Percentiles rank a stretch among this genome's conserved stretches.
These are phyloP conservation scores for Lagenaria siceraria DNA, from an alignment of 306 rosid species.

Conservation along the genomic window DNA sequence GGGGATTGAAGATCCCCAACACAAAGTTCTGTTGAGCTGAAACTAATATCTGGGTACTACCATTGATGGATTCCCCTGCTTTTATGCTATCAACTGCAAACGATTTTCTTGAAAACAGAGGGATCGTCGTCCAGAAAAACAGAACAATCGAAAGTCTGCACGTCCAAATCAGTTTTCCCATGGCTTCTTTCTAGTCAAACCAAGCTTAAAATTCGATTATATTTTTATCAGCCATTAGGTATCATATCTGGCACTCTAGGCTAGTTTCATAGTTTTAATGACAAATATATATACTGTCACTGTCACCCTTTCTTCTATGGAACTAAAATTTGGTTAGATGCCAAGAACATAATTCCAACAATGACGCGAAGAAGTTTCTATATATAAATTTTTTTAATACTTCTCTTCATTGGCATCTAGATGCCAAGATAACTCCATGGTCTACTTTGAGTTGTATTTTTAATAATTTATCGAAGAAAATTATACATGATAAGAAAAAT, in stretches of 20 bases:
- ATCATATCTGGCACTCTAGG: not conserved
- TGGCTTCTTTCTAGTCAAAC: not conserved
- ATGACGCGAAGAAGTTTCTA: not conserved
- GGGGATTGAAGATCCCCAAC: constrained; percentile 29
- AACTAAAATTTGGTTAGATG: not conserved
- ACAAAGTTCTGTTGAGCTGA: constrained; percentile 32
- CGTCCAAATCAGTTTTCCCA: not conserved
- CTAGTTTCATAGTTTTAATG: no score
- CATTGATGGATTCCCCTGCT: constrained; percentile 22
- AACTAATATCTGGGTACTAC: constrained; percentile 19
- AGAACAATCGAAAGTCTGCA: constrained; percentile 11
- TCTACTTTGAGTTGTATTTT: no score
- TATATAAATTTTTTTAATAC: no score
- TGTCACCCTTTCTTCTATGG: not conserved
- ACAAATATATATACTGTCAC: not conserved
- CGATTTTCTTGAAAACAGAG: constrained; percentile 10
- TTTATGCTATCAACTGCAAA: constrained; percentile 18
- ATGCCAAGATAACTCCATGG: no score
- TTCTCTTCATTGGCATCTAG: no score
- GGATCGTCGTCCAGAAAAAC: constrained; percentile 4
- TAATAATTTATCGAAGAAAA: no score
- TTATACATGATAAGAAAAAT: no score
- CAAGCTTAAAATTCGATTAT: not conserved
- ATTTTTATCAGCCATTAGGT: not conserved
- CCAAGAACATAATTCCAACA: no score